These are phyloP conservation scores for Grigorovia yakushimaensis DNA, from an alignment of 805 yeast genomes.

Conservation along the genomic window DNA sequence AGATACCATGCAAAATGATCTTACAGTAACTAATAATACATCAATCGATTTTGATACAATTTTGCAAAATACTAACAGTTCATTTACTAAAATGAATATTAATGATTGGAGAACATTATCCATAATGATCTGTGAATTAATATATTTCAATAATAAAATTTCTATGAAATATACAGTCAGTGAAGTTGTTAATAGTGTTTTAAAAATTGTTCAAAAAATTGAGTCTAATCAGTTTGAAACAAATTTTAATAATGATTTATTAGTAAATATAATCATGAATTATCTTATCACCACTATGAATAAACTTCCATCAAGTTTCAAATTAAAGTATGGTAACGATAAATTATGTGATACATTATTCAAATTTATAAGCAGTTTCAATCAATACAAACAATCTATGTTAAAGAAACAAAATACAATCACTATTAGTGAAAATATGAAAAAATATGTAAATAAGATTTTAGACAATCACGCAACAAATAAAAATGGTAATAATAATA, in stretches of 20 bases:
- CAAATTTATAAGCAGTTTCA: conserved; percentile 12
- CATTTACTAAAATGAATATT: conserved; percentile 11
- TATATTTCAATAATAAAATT: conserved; percentile 50
- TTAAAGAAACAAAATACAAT: conserved; percentile 1
- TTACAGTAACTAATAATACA: not conserved
- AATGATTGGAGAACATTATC: conserved; percentile 46
- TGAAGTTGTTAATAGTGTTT: conserved; percentile 26
- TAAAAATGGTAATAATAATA: not conserved
- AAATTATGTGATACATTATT: not conserved
- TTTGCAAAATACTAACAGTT: not conserved
- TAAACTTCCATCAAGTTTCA: conserved; percentile 21
- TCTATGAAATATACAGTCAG: conserved; percentile 31
- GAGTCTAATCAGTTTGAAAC: conserved; percentile 9
- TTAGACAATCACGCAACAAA: not conserved
- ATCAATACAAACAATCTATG: conserved; percentile 13
- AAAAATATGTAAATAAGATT: not conserved
- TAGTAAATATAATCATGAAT: not conserved
- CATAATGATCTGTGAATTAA: conserved; percentile 54
- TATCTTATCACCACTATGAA: not conserved
- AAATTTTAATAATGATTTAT: conserved; percentile 1
- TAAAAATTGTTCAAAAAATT: conserved; percentile 29
- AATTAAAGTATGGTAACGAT: conserved; percentile 15
- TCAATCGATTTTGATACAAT: not conserved
- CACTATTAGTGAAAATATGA: not conserved
- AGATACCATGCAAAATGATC: conserved; percentile 8